These are phyloP conservation scores for Hyaloraphidium curvatum DNA, from an alignment of 192 early-diverging fungal species.

Conservation along the genomic window DNA sequence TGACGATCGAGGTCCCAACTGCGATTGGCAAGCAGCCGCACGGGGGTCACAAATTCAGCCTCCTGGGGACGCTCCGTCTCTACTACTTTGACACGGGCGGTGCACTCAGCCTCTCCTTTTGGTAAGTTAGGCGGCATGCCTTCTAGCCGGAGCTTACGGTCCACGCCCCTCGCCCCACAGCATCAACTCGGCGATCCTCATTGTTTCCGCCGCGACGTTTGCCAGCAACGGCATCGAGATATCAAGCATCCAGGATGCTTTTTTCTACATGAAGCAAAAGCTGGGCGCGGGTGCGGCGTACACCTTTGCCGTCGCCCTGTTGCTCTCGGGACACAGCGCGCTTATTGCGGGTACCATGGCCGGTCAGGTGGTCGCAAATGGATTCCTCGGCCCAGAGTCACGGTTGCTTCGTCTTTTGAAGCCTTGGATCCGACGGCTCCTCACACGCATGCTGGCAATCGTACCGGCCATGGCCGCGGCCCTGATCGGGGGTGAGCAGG, in stretches of 20 bases:
- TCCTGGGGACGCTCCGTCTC: conserved; percentile 25
- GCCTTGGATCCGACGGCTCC: conserved; percentile 47
- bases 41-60: conserved; percentile 12
- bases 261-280: conserved; percentile 29
- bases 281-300: conserved; percentile 41
- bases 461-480: conserved; percentile 49
- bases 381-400: conserved; percentile 34
- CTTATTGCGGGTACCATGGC: conserved; percentile 72
- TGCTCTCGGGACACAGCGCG: conserved; percentile 54
- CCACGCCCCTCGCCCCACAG: too few species aligned
- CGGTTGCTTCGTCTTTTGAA: conserved; percentile 11
- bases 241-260: conserved; percentile 46
- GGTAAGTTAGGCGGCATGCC: too few species aligned
- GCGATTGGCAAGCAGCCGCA: too few species aligned
- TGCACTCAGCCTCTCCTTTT: conserved; percentile 47
- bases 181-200: conserved; percentile 63
- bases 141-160: too few species aligned
- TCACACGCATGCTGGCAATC: conserved; percentile 52
- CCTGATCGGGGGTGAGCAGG: conserved; percentile 33
- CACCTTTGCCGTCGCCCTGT: conserved; percentile 54
- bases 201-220: conserved; percentile 57
- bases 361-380: conserved; percentile 66
- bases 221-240: conserved; percentile 27
- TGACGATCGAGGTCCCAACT: too few species aligned
- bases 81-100: conserved; percentile 41